A percentile compares a stretch with the other conserved stretches of the same genome.
Conservation (phyloP, 768 basidiomycete genomes). For the Tremella mesenterica region DNA sequence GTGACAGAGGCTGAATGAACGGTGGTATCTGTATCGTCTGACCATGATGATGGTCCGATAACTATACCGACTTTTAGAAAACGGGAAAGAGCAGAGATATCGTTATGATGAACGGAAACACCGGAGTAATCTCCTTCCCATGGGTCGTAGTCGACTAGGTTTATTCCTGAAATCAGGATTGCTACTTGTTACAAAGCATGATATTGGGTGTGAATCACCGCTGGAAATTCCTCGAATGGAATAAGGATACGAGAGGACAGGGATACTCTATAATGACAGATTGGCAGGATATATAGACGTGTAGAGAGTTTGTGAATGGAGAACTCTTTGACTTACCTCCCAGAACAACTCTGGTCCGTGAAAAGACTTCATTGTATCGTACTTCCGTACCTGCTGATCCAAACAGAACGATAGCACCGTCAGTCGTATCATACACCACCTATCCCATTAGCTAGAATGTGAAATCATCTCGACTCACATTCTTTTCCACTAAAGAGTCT, state of each 20-base stretch:
- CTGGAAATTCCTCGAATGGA: no score
- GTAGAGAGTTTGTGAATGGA: background rate
- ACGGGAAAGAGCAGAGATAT: conserved; percentile 36
- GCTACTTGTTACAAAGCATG: background rate
- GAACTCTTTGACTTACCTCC: conserved; percentile 34
- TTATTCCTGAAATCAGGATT: conserved; percentile 35
- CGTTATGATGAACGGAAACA: conserved; percentile 40
- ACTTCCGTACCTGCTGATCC: conserved; percentile 41
- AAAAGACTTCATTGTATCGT: conserved; percentile 37
- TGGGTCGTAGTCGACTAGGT: conserved; percentile 44
- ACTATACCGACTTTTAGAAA: conserved; percentile 44
- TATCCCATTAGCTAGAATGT: conserved; percentile 6
- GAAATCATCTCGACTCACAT: conserved; percentile 26
- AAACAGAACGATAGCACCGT: conserved; percentile 45
- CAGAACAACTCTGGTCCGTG: conserved; percentile 37
- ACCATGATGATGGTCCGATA: conserved; percentile 44
- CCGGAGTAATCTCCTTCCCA: conserved; percentile 44
- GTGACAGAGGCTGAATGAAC: conserved; percentile 39
- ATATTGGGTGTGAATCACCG: no score
- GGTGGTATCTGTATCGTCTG: conserved; percentile 42
- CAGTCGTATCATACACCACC: conserved; percentile 44
- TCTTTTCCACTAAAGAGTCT: conserved; percentile 42
- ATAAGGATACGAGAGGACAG: no score
- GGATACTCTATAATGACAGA: no score
- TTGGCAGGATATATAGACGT: no score